Evolutionary conservation across 257 asterid genomes (phyloP).

Genomic region (Coffea eugenioides): DNA sequence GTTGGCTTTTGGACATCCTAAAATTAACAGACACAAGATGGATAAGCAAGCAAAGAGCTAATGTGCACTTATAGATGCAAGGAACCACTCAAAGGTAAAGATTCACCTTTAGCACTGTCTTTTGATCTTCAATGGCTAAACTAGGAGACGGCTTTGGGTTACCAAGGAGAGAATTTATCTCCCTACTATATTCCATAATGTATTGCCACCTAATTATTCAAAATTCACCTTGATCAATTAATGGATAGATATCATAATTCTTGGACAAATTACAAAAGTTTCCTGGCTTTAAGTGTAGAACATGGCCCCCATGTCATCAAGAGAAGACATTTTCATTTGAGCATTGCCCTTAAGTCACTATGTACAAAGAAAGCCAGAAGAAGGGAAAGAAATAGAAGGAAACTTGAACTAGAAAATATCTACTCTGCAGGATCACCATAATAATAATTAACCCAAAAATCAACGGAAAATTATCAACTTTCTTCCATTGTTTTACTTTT

Average conservation of each 20-base stretch:
- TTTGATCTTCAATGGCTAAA: conserved; percentile 71
- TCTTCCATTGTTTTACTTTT: not conserved
- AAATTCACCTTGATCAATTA: not conserved
- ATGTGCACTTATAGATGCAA: conserved; percentile 13
- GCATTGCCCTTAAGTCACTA: no score
- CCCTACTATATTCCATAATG: conserved; percentile 86
- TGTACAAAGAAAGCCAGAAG: not conserved
- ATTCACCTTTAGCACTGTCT: conserved; percentile 52
- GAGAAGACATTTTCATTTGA: no score
- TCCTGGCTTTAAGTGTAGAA: not conserved
- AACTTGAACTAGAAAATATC: not conserved
- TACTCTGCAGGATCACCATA: not conserved
- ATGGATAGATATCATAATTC: no score
- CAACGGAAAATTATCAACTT: not conserved
- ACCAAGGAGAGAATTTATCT: conserved; percentile 67
- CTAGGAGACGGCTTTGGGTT: conserved; percentile 44
- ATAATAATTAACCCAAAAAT: not conserved
- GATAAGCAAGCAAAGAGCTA: conserved; percentile 18
- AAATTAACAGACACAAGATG: conserved; percentile 18
- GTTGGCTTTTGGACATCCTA: conserved; percentile 73
- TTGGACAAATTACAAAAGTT: not conserved
- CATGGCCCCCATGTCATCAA: no score
- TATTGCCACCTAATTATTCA: conserved; percentile 64
- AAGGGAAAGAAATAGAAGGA: not conserved
- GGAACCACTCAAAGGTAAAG: conserved; percentile 20